Evolutionary conservation across 2,329 filamentous ascomycete species (phyloP), one percentile per base, ranked within the genome.

Genomic region (Stachybotrys chartarum): DNA sequence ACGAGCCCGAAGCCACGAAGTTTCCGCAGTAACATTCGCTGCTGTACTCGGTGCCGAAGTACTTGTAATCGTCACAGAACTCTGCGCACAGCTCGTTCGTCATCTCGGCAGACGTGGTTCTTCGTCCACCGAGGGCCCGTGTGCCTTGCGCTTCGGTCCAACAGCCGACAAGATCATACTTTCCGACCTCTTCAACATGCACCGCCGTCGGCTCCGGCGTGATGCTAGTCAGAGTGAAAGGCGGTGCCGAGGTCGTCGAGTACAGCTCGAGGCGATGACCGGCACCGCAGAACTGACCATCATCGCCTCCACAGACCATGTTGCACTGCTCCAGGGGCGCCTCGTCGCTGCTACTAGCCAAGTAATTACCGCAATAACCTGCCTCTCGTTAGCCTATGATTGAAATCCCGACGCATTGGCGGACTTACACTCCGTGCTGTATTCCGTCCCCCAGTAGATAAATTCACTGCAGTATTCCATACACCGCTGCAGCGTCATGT

Each of bases 361-460:
- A 63, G 5, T 63, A 65, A 60, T 80, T 75, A 39, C 76, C 78
- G 63, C 78, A 81, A 60, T 77, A 80, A 63, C 72, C 71, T 74
- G 49, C 44, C 10, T 3, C 7, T 6, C 31, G 32, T 56, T 46
- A 59, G 57, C 24, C 24, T 6, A 3, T 12, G 30, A 18, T 30
- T n/a, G 30, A 42, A 49, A 4, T 47, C 10, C 45, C 10, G n/a
- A 42, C n/a, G 51, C 30, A 24, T 11, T 16, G 1, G 18, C 16
- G 18, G 14, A 65, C 70, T 69, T 56, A 73, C 78, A 80, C 64
- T 81, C 78, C 31, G 75, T 70, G 10, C 77, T 76, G 57, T 77
- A 81, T 60, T 82, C 78, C 6, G 78, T 75, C 3, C 74, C 79
- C 68, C 74, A 81, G 59, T 76, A 79, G 50, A 69, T 66, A 61